Evolutionary conservation across 1,284 basidiomycete genomes (phyloP), one percentile per base, ranked within the genome.

Genomic region (Cryptococcus sp.): DNA sequence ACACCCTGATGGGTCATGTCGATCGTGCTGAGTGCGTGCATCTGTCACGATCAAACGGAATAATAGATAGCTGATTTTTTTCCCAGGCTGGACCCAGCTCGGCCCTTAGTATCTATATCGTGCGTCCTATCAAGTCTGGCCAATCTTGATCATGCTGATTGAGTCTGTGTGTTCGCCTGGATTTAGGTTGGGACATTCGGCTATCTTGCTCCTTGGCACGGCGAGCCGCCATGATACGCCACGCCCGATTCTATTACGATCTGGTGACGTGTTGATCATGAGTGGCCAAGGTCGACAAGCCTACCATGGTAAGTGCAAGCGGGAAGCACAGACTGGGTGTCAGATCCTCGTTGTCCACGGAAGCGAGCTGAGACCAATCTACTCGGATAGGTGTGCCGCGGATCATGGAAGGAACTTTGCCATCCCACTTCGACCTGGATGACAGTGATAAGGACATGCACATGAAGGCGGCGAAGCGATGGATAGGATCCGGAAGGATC

Each of bases 191-290:
- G 93, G 93, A 5, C 90, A 90, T 69, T 85, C 90, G 0, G 87
- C 89, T 5, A 79, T 95, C 52, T 93, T 96, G 73, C 85, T 96
- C 35, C 88, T 94, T n/a, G 93, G 93, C 6, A 87, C 90, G 0
- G 77, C 82, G 7, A 89, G 88, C 2, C 84, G 92, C 51, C 87
- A 92, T 54, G 81, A 81, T 0, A 82, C 85, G n/a, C 93, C 93
- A 0, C 79, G 85, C 11, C 85, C 92, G 0, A 85, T 96, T 56
- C 81, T 95, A 15, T 81, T 96, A 1, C 85, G 90, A 20, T 92
- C 90, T 0, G 93, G 93, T 7, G 93, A 96, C 72, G 85, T 89
- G 0, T 81, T 94, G n/a, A 86, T 95, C 68, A 94, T 96, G 91
- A 88, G 89, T 1, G 93, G 93, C 0, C 79, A 81, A 23, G 90